Evolutionary conservation across 2,329 filamentous ascomycete species (phyloP).

Genomic region (Aspergillus fumigatus): DNA sequence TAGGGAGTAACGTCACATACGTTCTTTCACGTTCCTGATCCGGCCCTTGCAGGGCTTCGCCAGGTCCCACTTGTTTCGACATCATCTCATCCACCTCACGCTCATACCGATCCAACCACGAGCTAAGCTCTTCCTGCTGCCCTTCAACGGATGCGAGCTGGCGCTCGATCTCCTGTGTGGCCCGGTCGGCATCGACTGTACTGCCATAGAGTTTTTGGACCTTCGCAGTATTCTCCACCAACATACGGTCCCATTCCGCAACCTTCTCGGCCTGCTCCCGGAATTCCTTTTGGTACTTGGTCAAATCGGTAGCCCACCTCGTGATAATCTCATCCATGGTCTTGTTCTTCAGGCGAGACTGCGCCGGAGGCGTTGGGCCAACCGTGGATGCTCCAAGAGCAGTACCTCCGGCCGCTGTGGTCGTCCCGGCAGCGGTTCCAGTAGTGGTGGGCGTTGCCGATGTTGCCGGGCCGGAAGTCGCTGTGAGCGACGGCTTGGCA

Average conservation of each 20-base stretch:
- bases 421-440: constrained; percentile 28
- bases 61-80: constrained; percentile 68
- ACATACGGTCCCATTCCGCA: constrained; percentile 81
- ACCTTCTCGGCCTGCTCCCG: constrained; percentile 84
- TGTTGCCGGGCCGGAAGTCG: constrained; percentile 32
- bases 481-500: constrained; percentile 19
- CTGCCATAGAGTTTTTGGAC: constrained; percentile 89
- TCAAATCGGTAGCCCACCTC: constrained; percentile 89
- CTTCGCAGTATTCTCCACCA: constrained; percentile 92
- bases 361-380: constrained; percentile 71
- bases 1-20: constrained; percentile 43
- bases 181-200: constrained; percentile 89
- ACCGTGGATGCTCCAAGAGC: constrained; percentile 67
- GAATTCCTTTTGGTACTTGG: constrained; percentile 96
- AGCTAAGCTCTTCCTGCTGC: constrained; percentile 84
- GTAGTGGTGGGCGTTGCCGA: constrained; percentile 22
- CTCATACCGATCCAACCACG: constrained; percentile 88
- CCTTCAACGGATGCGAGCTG: constrained; percentile 85
- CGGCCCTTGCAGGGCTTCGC: constrained; percentile 74
- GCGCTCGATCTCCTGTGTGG: constrained; percentile 88
- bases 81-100: constrained; percentile 86
- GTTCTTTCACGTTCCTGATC: constrained; percentile 95
- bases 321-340: constrained; percentile 99
- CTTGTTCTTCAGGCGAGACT: constrained; percentile 93
- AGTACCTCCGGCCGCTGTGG: constrained; percentile 27